phyloP scores from a whole-genome alignment of 352 stramenopile species.

The Globisporangium echinulatum region DNA sequence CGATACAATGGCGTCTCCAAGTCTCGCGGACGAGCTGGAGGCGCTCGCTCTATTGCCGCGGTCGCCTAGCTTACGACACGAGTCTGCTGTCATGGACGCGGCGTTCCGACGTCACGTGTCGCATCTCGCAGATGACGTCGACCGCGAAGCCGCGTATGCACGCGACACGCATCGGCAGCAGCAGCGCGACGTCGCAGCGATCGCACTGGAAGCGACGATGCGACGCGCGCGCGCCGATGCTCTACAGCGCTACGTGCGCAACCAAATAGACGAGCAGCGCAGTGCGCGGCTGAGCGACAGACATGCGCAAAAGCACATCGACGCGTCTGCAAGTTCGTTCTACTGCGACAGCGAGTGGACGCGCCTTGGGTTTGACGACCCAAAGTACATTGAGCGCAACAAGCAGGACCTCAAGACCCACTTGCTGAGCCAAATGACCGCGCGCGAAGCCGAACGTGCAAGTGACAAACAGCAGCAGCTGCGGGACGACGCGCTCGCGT shows the following conservation, averaged over 20 bases:
- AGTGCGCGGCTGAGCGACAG: constrained; percentile 23
- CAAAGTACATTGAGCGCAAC: constrained; percentile 27
- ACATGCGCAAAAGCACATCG: constrained; percentile 21
- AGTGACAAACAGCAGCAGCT: constrained; percentile 31
- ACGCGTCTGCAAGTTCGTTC: constrained; percentile 47
- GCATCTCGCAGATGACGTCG: constrained; percentile 40
- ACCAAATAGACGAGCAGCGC: constrained; percentile 45
- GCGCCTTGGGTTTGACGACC: constrained; percentile 43
- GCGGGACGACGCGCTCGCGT: constrained; percentile 48
- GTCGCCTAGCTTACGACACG: constrained; percentile 18
- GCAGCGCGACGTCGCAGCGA: constrained; percentile 40
- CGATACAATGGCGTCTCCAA: constrained; percentile 12
- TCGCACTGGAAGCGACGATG: constrained; percentile 43
- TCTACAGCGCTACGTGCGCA: constrained; percentile 43
- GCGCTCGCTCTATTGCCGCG: constrained; percentile 32
- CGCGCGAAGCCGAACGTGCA: constrained; percentile 41
- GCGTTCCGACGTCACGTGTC: constrained; percentile 56
- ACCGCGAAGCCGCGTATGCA: constrained; percentile 51
- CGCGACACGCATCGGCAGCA: constrained; percentile 50
- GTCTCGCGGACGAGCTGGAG: constrained; percentile 45
- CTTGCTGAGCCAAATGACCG: constrained; percentile 50
- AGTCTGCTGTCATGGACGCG: constrained; percentile 26
- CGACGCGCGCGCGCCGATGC: constrained; percentile 41
- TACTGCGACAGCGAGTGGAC: constrained; percentile 50
- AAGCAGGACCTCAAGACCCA: constrained; percentile 52